phyloP scores from a whole-genome alignment of 2,329 filamentous ascomycete genomes.

The Colletotrichum filicis region DNA sequence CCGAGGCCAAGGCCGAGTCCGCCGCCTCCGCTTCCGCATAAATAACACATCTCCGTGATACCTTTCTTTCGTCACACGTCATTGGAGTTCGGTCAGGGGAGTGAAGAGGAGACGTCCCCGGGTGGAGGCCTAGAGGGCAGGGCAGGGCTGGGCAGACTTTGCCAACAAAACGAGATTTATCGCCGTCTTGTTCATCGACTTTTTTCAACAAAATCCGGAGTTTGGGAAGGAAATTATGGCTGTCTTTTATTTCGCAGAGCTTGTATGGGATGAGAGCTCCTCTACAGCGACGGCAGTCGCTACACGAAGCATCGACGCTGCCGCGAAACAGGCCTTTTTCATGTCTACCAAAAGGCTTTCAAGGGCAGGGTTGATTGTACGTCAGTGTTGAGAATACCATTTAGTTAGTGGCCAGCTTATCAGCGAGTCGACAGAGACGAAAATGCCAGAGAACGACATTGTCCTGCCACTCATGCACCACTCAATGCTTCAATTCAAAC shows the following conservation, averaged over 20 bases:
- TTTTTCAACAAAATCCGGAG: conserved; percentile 24
- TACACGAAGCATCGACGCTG: conserved; percentile 12
- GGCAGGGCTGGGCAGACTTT: neutral
- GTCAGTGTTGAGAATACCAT: conserved; percentile 32
- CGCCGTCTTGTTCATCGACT: neutral
- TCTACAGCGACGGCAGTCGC: neutral
- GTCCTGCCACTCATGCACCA: neutral
- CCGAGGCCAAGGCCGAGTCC: conserved; percentile 67
- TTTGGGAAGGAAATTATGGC: conserved; percentile 20
- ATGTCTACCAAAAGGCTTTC: conserved; percentile 5
- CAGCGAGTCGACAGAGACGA: conserved; percentile 17
- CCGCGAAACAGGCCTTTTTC: conserved; percentile 8
- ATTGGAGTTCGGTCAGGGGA: conserved; percentile 18
- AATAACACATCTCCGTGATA: neutral
- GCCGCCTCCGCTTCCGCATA: conserved; percentile 34
- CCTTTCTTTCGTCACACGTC: conserved; percentile 1
- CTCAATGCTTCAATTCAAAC: neutral
- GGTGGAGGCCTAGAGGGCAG: neutral
- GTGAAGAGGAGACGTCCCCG: neutral
- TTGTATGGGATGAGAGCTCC: conserved; percentile 18
- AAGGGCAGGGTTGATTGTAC: conserved; percentile 17
- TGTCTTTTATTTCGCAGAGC: neutral
- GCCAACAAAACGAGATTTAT: neutral
- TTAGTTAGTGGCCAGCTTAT: conserved; percentile 28
- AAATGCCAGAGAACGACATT: conserved; percentile 16